Evolutionary conservation across 1,139 yeast genomes (phyloP).

Genomic region (Sugiyamaella xylanicola): DNA sequence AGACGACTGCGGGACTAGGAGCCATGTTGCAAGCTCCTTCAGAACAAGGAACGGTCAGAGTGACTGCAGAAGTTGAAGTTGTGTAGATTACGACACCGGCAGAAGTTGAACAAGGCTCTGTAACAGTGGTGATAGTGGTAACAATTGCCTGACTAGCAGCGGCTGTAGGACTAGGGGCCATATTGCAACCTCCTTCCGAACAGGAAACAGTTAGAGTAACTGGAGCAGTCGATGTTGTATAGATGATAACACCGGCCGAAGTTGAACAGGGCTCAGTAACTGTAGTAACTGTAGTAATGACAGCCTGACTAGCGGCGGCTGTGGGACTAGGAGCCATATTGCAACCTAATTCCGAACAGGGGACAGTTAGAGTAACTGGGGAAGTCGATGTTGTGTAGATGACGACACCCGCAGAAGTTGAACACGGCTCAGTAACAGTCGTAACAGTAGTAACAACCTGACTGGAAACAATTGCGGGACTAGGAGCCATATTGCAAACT

Average conservation of each 20-base stretch:
- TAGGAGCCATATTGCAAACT: not conserved
- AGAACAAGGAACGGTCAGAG: constrained; percentile 20
- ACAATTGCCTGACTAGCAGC: not conserved
- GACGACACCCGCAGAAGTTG: not conserved
- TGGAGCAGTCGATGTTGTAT: constrained; percentile 10
- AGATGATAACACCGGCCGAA: constrained; percentile 7
- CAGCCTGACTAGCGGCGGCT: not conserved
- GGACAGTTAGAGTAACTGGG: constrained; percentile 14
- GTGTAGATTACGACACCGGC: not conserved
- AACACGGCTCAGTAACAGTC: constrained; percentile 3
- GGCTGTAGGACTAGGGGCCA: not conserved
- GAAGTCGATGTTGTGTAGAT: not conserved
- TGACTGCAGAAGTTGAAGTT: not conserved
- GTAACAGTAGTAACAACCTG: constrained; percentile 7
- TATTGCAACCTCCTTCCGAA: not conserved
- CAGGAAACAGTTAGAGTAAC: constrained; percentile 11
- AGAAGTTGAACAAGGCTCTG: constrained; percentile 2
- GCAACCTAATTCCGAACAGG: constrained; percentile 12
- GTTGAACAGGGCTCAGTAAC: constrained; percentile 20
- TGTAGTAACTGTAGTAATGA: constrained; percentile 1
- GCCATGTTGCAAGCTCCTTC: not conserved
- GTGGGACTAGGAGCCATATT: not conserved
- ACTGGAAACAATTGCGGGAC: not conserved
- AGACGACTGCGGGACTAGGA: not conserved
- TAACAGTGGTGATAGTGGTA: constrained; percentile 13